Evolutionary conservation across 352 stramenopile species (phyloP), one percentile per base, ranked within the genome.

Genomic region (Phytophthora ohioensis): DNA sequence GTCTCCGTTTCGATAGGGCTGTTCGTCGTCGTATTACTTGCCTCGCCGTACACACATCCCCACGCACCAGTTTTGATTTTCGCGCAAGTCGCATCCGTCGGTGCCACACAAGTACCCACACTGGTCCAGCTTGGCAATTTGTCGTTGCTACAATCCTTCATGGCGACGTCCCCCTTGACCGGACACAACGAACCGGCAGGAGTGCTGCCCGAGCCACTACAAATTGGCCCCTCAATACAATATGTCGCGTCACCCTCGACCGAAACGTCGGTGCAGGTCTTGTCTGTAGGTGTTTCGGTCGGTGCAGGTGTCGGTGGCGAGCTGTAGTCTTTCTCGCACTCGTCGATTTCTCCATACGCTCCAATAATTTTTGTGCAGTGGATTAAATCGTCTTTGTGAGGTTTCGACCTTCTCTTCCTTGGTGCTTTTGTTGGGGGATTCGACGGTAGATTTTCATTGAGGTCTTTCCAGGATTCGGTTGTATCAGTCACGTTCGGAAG

Each of bases 291-390:
- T 4, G 21, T 10, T 48, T 45, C 5, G 35, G 52, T 59, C 52
- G 21, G 36, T 48, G 52, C 52, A 48, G 52, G 36, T 27, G 36
- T 47, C 8, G 53, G 17, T 27, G 21, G 31, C 17, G 32, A 13
- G 6, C 38, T 60, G 27, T 8, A 6, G 17, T 49, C 31, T 49
- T 15, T 8, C n/a, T 31, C n/a, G 13, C 58, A 67, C 35, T 67
- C 58, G 11, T 67, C 52, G 15, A 21, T 43, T 36, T 54, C 30
- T 4, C 48, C 59, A 47, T 67, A 51, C 10, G 38, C 36, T 34
- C 59, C 59, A 54, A 67, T 60, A 9, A 60, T 47, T 13, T 60
- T 67, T 6, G 45, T 61, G 15, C 59, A 67, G 21, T 67, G 58
- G 34, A 52, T 38, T 13, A 34, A 43, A 12, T 57, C 54, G 31